These are phyloP conservation scores for Boehmeria nivea DNA, from an alignment of 306 rosid species.

Conservation along the genomic window DNA sequence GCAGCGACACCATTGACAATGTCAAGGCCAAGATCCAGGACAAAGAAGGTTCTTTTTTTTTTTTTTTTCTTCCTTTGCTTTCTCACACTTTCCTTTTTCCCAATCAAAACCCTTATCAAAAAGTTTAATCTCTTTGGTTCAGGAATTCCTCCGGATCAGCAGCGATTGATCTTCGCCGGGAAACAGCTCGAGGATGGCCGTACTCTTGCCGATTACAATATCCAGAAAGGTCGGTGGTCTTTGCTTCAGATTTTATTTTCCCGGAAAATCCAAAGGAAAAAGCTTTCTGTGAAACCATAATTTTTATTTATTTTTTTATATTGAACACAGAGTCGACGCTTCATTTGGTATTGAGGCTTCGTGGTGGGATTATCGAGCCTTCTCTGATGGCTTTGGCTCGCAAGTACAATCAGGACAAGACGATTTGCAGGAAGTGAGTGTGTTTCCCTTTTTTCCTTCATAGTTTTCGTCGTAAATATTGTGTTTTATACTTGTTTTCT, in stretches of 20 bases:
- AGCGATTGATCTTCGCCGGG: conserved; percentile 73
- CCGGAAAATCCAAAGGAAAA: background rate
- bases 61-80: background rate
- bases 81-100: background rate
- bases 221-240: conserved; percentile 49
- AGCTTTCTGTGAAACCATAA: background rate
- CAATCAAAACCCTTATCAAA: background rate
- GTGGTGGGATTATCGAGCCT: conserved; percentile 79
- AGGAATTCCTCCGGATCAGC: conserved; percentile 88
- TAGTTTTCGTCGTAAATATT: too few relatives aligned
- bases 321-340: conserved; percentile 52
- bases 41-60: conserved; percentile 54
- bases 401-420: conserved; percentile 80
- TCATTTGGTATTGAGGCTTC: conserved; percentile 78
- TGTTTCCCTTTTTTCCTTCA: background rate
- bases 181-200: conserved; percentile 85
- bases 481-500: background rate
- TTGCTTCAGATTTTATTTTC: background rate
- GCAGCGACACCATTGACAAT: conserved; percentile 88
- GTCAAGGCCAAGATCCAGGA: conserved; percentile 85
- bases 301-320: background rate
- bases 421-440: conserved; percentile 72
- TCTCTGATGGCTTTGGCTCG: conserved; percentile 90
- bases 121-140: background rate
- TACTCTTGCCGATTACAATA: conserved; percentile 71